These are phyloP conservation scores for Xylaria sp. DNA, from an alignment of 2,329 filamentous ascomycete species.

Conservation along the genomic window DNA sequence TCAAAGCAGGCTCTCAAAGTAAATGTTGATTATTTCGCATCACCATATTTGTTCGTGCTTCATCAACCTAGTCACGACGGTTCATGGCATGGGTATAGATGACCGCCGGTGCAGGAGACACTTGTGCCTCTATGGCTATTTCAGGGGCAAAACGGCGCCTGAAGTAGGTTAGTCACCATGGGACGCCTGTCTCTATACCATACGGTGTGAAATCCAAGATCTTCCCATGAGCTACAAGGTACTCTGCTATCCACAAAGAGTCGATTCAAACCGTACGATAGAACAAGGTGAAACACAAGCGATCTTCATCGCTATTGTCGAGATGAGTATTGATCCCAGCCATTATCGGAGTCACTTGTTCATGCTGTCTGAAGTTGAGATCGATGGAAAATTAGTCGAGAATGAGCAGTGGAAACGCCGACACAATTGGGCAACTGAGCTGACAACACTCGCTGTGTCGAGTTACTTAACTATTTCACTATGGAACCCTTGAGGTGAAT, in stretches of 20 bases:
- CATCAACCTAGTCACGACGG: no score
- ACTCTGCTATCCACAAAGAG: not conserved
- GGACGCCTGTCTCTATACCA: not conserved
- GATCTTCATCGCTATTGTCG: not conserved
- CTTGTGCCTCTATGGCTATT: no score
- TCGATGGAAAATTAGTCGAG: constrained; percentile 6
- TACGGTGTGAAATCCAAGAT: not conserved
- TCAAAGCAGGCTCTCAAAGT: no score
- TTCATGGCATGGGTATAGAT: no score
- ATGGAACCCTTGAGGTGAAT: not conserved
- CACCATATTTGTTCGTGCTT: no score
- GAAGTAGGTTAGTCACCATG: not conserved
- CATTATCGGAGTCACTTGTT: not conserved
- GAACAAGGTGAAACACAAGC: not conserved
- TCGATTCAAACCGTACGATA: not conserved
- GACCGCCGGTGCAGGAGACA: no score
- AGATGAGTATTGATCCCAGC: not conserved
- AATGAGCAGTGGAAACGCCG: not conserved
- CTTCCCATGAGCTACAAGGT: not conserved
- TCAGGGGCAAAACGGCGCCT: not conserved
- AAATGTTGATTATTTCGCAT: no score
- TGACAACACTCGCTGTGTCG: not conserved
- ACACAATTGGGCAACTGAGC: not conserved
- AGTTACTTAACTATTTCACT: not conserved
- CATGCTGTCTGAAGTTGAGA: not conserved